phyloP scores from a whole-genome alignment of 2,329 filamentous ascomycete species.

The Botrytis byssoidea region DNA sequence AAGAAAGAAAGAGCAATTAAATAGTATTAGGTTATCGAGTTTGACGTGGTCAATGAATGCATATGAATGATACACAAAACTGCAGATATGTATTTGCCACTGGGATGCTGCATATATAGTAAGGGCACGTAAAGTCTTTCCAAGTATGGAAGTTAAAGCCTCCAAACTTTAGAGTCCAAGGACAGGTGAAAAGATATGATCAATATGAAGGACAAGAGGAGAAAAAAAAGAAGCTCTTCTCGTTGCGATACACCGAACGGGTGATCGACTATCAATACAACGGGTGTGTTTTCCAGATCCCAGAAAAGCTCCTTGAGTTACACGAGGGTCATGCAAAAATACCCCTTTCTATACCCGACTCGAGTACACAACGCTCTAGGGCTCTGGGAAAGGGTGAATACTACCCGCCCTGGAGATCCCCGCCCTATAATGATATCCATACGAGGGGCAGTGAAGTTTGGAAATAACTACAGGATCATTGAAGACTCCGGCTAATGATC shows the following conservation, averaged over 20 bases:
- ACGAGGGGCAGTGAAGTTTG: background rate
- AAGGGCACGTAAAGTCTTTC: background rate
- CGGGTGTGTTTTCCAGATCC: background rate
- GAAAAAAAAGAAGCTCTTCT: background rate
- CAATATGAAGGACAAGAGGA: background rate
- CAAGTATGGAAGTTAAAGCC: background rate
- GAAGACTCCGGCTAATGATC: constrained; percentile 13
- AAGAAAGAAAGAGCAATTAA: background rate
- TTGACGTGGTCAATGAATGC: constrained; percentile 6
- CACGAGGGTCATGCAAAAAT: background rate
- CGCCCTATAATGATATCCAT: background rate
- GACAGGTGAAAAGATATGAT: background rate
- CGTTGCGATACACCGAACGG: background rate
- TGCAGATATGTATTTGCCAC: background rate
- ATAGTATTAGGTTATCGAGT: background rate
- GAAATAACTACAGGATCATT: background rate
- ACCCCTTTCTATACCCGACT: constrained; percentile 9
- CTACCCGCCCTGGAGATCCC: background rate
- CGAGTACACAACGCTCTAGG: background rate
- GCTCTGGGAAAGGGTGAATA: background rate
- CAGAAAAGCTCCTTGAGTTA: background rate
- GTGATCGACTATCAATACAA: background rate
- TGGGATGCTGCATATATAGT: background rate
- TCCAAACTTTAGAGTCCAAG: background rate
- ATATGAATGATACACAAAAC: background rate